Evolutionary conservation across 208 protist species (phyloP), one percentile per base, ranked within the genome.

Genomic region (Leishmania braziliensis): DNA sequence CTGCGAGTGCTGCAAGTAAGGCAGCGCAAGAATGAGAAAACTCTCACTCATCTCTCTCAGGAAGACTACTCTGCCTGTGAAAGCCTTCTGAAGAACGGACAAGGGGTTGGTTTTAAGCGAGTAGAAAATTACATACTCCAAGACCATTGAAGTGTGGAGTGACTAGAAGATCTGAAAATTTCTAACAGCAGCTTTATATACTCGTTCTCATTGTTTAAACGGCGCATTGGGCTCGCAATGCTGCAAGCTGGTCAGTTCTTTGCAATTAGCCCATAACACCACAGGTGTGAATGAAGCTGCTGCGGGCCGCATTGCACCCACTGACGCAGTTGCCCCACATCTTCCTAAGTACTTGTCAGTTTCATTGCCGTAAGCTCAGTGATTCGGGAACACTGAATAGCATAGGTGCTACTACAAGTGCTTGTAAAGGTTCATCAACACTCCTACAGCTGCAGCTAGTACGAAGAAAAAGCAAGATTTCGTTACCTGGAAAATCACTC

Each of bases 21-120:
- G 94, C 77, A 97, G 87, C 58, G 91, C 88, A 39, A 97, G 78
- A 75, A 97, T 84, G 65, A 96, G 78, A 86, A 97, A 97, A 76
- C 90, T 91, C 66, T 95, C 94, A 29, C 87, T 87, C 94, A 97
- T 97, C 81, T 73, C 74, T 58, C n/a, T 70, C n/a, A 33, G 60
- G 54, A 1, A 69, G 68, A 62, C 18, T 33, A 79, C 16, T 76
- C n/a, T 54, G 71, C 71, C n/a, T 76, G 29, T 56, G 50, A 62
- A 18, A 5, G 20, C 16, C 33, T 62, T 39, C 12, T 8, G 12
- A 23, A 62, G 33, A 1, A 58, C 29, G 29, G 12, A 26, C n/a
- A 29, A 46, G 5, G 23, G 12, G 43, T 53, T 5, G 46, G 53
- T 53, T 53, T 50, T 20, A 29, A 50, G 46, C 12, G 12, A 71